phyloP scores from a whole-genome alignment of 768 basidiomycete genomes.

The Kwoniella sp. region DNA sequence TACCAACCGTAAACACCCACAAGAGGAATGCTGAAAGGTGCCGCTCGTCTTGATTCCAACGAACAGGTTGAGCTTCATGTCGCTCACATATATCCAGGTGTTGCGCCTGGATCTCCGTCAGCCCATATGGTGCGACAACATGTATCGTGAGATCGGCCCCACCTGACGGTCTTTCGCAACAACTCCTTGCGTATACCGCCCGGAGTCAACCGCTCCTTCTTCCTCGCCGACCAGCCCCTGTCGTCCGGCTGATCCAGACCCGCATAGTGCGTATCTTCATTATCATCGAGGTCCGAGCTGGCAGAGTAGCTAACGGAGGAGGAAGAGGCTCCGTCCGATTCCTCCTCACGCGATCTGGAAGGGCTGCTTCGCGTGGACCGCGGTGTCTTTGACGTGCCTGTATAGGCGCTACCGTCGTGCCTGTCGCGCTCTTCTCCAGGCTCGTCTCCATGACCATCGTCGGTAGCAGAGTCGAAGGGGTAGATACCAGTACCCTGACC shows the following conservation, averaged over 20 bases:
- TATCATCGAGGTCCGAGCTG: conserved; percentile 26
- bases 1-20: conserved; percentile 12
- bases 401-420: background rate
- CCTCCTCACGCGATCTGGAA: background rate
- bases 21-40: conserved; percentile 65
- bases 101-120: conserved; percentile 50
- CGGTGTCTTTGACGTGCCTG: conserved; percentile 6
- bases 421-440: conserved; percentile 5
- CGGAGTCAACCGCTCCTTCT: conserved; percentile 56
- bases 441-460: conserved; percentile 5
- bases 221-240: conserved; percentile 47
- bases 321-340: background rate
- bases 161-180: conserved; percentile 58
- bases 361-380: background rate
- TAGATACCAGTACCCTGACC: conserved; percentile 56
- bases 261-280: conserved; percentile 46
- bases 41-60: conserved; percentile 66
- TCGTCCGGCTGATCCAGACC: conserved; percentile 21
- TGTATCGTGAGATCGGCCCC: conserved; percentile 1
- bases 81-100: conserved; percentile 68
- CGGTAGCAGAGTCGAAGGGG: conserved; percentile 14
- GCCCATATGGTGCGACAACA: background rate
- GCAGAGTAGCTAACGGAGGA: conserved; percentile 34
- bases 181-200: conserved; percentile 58
- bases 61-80: conserved; percentile 59